These are phyloP conservation scores for Dunaliella primolecta DNA, from an alignment of 139 green algal genomes.

Conservation along the genomic window DNA sequence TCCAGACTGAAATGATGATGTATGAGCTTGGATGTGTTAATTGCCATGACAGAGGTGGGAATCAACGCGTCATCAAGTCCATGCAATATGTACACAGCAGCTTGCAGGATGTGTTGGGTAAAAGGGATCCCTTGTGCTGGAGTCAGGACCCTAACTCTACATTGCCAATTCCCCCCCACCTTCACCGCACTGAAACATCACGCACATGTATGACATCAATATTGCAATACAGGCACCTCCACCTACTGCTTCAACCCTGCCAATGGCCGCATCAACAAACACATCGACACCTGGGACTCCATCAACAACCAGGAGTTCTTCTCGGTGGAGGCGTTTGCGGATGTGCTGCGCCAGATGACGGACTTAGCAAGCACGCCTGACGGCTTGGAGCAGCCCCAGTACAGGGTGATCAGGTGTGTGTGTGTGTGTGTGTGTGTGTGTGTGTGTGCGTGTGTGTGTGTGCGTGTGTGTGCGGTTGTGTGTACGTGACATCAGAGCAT, in stretches of 20 bases:
- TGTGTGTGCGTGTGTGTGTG: not conserved
- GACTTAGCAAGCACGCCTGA: conserved; percentile 5
- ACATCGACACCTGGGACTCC: conserved; percentile 58
- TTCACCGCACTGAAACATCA: too few relatives aligned
- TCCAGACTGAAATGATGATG: too few relatives aligned
- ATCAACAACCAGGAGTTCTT: conserved; percentile 50
- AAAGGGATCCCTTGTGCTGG: too few relatives aligned
- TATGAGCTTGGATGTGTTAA: too few relatives aligned
- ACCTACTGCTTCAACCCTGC: conserved; percentile 51
- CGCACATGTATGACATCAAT: too few relatives aligned
- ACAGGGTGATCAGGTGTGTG: conserved; percentile 35
- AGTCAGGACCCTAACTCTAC: too few relatives aligned
- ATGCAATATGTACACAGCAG: too few relatives aligned
- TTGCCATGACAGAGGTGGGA: too few relatives aligned
- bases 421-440: not conserved
- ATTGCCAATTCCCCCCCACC: too few relatives aligned
- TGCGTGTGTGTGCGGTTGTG: not conserved
- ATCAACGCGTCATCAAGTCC: too few relatives aligned
- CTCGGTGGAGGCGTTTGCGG: conserved; percentile 37
- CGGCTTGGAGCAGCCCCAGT: conserved; percentile 37
- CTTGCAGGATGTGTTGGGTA: too few relatives aligned
- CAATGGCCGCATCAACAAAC: conserved; percentile 41
- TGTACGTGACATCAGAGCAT: too few relatives aligned
- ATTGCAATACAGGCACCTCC: conserved; percentile 42
- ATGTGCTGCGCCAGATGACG: conserved; percentile 38